A percentile compares a stretch with the other conserved stretches of the same genome.
phyloP scores from a whole-genome alignment of 1,139 yeast genomes.

The Petasospora rhodanensis region DNA sequence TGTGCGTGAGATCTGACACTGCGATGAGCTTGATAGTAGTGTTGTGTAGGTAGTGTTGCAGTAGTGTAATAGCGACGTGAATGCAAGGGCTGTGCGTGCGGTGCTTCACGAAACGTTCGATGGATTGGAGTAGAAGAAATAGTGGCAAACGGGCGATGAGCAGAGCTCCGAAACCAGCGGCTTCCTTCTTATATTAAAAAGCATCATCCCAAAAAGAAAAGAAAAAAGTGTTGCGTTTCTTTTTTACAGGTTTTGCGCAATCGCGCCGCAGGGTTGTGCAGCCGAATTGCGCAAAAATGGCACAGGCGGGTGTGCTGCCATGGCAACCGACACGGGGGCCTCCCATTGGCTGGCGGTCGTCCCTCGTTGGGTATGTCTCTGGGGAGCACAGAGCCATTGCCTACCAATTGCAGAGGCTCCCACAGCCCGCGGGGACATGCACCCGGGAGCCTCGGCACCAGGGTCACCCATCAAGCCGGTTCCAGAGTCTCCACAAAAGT shows the following conservation, averaged over 20 bases:
- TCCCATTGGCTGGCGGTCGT: not conserved
- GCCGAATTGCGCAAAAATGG: constrained; percentile 1
- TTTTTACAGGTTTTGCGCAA: constrained; percentile 9
- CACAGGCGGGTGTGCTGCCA: constrained; percentile 2
- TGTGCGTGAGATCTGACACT: constrained; percentile 1
- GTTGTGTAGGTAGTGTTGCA: too few species aligned
- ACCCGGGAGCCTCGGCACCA: too few species aligned
- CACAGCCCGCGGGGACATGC: too few species aligned
- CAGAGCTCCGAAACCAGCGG: constrained; percentile 1
- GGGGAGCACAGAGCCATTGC: too few species aligned
- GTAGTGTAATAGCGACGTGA: too few species aligned
- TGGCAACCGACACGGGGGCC: constrained; percentile 1
- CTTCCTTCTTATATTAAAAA: not conserved
- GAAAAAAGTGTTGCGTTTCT: constrained; percentile 8
- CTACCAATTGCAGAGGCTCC: too few species aligned
- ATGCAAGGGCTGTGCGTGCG: too few species aligned
- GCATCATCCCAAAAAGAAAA: constrained; percentile 3
- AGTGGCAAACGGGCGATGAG: not conserved
- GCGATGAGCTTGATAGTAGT: not conserved
- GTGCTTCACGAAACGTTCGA: too few species aligned
- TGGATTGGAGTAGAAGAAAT: not conserved
- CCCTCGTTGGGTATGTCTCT: too few species aligned
- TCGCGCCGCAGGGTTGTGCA: constrained; percentile 8
- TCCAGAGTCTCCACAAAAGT: too few species aligned
- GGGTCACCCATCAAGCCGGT: too few species aligned